Evolutionary conservation across 108 stramenopile species (phyloP).

Genomic region (Skeletonema grethae): DNA sequence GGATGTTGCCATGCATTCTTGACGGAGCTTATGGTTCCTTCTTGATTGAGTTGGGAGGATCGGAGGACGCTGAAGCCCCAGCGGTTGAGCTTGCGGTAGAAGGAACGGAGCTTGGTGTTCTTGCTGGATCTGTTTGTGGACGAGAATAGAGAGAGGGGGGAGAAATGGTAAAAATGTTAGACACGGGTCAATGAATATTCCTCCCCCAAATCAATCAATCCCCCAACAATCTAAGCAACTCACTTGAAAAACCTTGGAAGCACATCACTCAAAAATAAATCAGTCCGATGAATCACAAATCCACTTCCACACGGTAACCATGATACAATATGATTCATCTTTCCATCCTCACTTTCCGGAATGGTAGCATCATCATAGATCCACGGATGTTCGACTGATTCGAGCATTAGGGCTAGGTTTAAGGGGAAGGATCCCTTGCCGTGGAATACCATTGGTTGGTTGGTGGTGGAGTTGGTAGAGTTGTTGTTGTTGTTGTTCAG

Average conservation of each 20-base stretch:
- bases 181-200: no score
- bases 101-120: constrained; percentile 16
- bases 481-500: neutral
- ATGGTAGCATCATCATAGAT: neutral
- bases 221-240: neutral
- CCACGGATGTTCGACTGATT: neutral
- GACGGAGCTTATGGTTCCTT: neutral
- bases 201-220: neutral
- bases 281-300: constrained; percentile 7
- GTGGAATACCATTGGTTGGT: neutral
- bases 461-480: no score
- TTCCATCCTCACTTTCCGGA: neutral
- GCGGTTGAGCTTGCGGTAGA: constrained; percentile 14
- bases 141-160: neutral
- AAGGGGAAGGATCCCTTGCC: constrained; percentile 12
- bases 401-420: constrained; percentile 3
- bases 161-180: neutral
- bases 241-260: constrained; percentile 12
- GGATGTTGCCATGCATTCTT: constrained; percentile 13
- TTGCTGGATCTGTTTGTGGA: constrained; percentile 2
- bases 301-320: constrained; percentile 16
- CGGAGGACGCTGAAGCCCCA: constrained; percentile 13
- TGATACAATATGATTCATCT: constrained; percentile 13
- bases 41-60: neutral
- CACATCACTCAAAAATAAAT: constrained; percentile 2